Percentiles rank a stretch among this genome's conserved stretches.
Evolutionary conservation across 495 filamentous ascomycete species (phyloP).

Genomic region (Glonium stellatum): DNA sequence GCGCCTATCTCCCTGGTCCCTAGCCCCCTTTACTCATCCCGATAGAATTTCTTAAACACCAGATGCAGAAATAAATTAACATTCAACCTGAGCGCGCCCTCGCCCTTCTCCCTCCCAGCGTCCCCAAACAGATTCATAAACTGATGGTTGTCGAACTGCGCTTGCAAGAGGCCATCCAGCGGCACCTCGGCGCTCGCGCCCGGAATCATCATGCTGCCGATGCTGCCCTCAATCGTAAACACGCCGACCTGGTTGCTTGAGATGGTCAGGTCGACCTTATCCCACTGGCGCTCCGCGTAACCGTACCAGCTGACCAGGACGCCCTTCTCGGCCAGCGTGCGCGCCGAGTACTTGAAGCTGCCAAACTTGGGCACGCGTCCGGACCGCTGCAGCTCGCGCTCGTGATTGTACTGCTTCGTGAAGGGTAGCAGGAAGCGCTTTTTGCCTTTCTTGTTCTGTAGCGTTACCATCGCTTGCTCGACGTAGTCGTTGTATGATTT

Average conservation of each 20-base stretch:
- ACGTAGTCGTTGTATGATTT: slow-evolving; percentile 99
- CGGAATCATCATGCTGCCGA: slow-evolving; percentile 90
- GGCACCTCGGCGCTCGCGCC: slow-evolving; percentile 85
- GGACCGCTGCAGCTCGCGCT: slow-evolving; percentile 82
- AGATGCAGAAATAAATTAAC: slow-evolving; percentile 93
- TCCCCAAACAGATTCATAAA: slow-evolving; percentile 90
- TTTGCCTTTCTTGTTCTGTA: slow-evolving; percentile 94
- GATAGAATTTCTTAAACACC: slow-evolving; percentile 97
- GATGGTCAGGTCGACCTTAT: slow-evolving; percentile 88
- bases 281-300: slow-evolving; percentile 78
- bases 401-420: slow-evolving; percentile 97
- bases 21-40: slow-evolving; percentile 48
- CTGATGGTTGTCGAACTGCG: slow-evolving; percentile 92
- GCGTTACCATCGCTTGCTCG: slow-evolving; percentile 96
- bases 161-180: slow-evolving; percentile 89
- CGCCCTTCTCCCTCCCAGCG: slow-evolving; percentile 15
- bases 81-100: slow-evolving; percentile 70
- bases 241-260: slow-evolving; percentile 90
- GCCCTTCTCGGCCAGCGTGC: slow-evolving; percentile 83
- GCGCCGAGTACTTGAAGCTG: slow-evolving; percentile 90
- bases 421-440: slow-evolving; percentile 93
- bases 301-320: slow-evolving; percentile 85
- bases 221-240: slow-evolving; percentile 86
- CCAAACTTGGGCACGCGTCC: slow-evolving; percentile 95
- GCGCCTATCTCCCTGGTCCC: neutral